Percentiles rank a stretch among this genome's conserved stretches.
phyloP scores from a whole-genome alignment of 2,329 filamentous ascomycete species.

The Colletotrichum navitas region DNA sequence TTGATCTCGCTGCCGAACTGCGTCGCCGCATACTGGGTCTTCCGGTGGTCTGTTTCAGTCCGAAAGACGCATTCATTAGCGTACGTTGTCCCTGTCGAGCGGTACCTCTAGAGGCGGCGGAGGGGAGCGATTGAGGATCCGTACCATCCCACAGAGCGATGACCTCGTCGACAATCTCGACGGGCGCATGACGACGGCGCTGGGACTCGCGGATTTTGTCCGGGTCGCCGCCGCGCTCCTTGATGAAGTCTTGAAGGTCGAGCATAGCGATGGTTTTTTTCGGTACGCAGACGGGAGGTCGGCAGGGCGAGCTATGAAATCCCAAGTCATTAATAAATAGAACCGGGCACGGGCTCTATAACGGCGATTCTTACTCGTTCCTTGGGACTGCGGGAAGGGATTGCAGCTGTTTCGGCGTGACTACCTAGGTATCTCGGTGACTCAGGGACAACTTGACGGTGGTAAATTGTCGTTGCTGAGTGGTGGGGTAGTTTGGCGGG shows the following conservation, averaged over 20 bases:
- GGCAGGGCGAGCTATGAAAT: conserved; percentile 14
- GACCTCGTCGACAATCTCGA: conserved; percentile 90
- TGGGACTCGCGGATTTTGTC: conserved; percentile 94
- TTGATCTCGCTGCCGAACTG: conserved; percentile 90
- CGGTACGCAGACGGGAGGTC: neutral
- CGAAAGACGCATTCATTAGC: conserved; percentile 13
- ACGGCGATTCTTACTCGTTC: conserved; percentile 28
- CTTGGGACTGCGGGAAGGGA: conserved; percentile 15
- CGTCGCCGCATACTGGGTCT: conserved; percentile 80
- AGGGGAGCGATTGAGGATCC: conserved; percentile 47
- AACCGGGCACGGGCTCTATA: neutral
- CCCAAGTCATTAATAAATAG: neutral
- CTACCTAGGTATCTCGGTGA: conserved; percentile 26
- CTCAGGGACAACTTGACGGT: conserved; percentile 34
- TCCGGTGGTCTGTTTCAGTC: conserved; percentile 34
- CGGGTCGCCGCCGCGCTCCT: conserved; percentile 90
- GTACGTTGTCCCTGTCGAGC: conserved; percentile 1
- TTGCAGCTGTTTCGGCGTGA: conserved; percentile 21
- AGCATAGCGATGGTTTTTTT: conserved; percentile 65
- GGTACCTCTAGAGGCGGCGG: conserved; percentile 74
- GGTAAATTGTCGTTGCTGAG: conserved; percentile 41
- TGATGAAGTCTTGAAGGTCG: conserved; percentile 83
- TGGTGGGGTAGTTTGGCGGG: conserved; percentile 42
- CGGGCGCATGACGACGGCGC: conserved; percentile 81
- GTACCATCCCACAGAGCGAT: conserved; percentile 75